Evolutionary conservation across 2,329 filamentous ascomycete species (phyloP).

Genomic region (Talaromyces verruculosus): DNA sequence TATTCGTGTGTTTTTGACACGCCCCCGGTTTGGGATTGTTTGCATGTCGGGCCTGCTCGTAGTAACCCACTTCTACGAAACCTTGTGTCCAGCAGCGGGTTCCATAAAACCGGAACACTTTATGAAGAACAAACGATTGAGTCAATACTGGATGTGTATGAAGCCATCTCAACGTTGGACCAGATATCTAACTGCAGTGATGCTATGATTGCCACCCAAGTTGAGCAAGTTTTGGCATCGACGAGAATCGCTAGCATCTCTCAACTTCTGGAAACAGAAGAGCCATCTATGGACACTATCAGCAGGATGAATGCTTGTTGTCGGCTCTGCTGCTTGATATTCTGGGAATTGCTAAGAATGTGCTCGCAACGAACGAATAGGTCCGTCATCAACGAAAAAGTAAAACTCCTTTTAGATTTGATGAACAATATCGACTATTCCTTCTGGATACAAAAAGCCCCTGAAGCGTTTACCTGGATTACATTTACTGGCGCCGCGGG

Average conservation of each 20-base stretch:
- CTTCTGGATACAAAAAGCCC: neutral
- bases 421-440: neutral
- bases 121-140: neutral
- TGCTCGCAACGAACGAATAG: neutral
- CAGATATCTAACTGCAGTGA: neutral
- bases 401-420: neutral
- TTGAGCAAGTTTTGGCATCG: neutral
- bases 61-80: neutral
- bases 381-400: neutral
- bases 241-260: neutral
- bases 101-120: neutral
- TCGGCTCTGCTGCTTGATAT: neutral
- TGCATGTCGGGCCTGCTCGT: neutral
- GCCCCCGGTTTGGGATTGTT: slow-evolving; percentile 1
- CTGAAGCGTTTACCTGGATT: neutral
- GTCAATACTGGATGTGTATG: neutral
- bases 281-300: neutral
- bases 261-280: neutral
- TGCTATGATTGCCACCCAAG: neutral
- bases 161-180: neutral
- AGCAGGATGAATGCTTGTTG: slow-evolving; percentile 6
- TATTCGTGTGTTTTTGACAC: slow-evolving; percentile 5
- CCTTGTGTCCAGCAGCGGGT: neutral
- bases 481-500: slow-evolving; percentile 1
- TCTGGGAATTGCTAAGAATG: neutral